phyloP scores from a whole-genome alignment of 2,329 filamentous ascomycete genomes.

The Pseudodiploospora longispora region DNA sequence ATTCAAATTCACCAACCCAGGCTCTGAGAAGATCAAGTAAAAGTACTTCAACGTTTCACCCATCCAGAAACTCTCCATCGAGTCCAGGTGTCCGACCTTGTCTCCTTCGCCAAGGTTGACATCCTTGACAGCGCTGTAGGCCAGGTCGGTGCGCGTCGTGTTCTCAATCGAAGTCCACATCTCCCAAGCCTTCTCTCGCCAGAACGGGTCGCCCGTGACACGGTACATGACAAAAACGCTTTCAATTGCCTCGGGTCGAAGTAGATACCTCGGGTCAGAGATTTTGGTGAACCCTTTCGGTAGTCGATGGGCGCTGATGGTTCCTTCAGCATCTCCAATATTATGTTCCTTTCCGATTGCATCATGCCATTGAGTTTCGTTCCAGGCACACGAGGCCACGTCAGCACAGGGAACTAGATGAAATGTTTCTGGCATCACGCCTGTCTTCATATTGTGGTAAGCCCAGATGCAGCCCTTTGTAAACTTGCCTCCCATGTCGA shows the following conservation, averaged over 20 bases:
- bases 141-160: slow-evolving; percentile 46
- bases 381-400: slow-evolving; percentile 25
- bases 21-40: slow-evolving; percentile 60
- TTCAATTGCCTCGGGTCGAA: slow-evolving; percentile 69
- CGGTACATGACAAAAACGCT: slow-evolving; percentile 70
- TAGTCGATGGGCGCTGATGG: slow-evolving; percentile 25
- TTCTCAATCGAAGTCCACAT: slow-evolving; percentile 59
- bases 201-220: slow-evolving; percentile 56
- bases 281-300: slow-evolving; percentile 48
- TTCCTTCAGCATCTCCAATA: slow-evolving; percentile 35
- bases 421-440: slow-evolving; percentile 45
- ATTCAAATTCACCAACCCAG: slow-evolving; percentile 56
- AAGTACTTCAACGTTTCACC: slow-evolving; percentile 71
- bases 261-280: slow-evolving; percentile 49
- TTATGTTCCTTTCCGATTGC: slow-evolving; percentile 31
- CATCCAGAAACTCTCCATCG: slow-evolving; percentile 62
- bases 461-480: slow-evolving; percentile 43
- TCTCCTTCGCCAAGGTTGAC: slow-evolving; percentile 19
- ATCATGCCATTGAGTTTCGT: slow-evolving; percentile 47
- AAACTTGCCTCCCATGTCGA: slow-evolving; percentile 36
- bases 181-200: slow-evolving; percentile 60
- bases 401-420: slow-evolving; percentile 31
- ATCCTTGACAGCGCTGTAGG: slow-evolving; percentile 40
- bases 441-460: slow-evolving; percentile 37
- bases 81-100: slow-evolving; percentile 38